phyloP scores from a whole-genome alignment of 148 eudicot species.

The Suaeda aralocaspica region DNA sequence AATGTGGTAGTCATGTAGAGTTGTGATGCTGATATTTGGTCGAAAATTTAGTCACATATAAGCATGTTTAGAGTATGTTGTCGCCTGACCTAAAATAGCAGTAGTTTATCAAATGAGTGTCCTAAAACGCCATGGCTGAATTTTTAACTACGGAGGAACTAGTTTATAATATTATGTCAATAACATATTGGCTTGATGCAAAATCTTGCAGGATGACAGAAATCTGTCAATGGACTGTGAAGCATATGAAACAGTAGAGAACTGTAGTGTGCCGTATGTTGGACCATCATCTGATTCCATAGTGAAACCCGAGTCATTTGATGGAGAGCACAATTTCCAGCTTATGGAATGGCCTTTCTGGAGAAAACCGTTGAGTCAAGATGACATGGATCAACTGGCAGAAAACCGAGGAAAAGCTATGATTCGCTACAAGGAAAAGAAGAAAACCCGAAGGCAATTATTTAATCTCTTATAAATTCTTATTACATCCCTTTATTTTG shows the following conservation, averaged over 20 bases:
- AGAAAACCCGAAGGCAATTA: slow-evolving; percentile 30
- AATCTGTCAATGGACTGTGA: slow-evolving; percentile 17
- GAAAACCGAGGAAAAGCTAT: slow-evolving; percentile 34
- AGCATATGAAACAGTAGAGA: slow-evolving; percentile 14
- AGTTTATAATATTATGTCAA: background rate
- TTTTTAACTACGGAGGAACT: background rate
- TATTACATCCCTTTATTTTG: background rate
- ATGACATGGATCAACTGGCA: slow-evolving; percentile 28
- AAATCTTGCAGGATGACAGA: slow-evolving; percentile 19
- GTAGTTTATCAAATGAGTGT: too few species aligned
- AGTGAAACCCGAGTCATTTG: slow-evolving; percentile 19
- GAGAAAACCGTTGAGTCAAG: slow-evolving; percentile 23
- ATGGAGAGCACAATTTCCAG: slow-evolving; percentile 23
- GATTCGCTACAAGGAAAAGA: slow-evolving; percentile 35
- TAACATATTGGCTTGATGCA: background rate
- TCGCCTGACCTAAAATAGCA: background rate
- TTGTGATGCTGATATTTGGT: too few species aligned
- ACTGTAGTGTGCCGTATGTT: slow-evolving; percentile 15
- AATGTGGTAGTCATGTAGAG: background rate
- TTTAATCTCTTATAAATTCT: background rate
- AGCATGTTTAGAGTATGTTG: too few species aligned
- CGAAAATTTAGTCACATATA: too few species aligned
- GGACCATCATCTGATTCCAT: slow-evolving; percentile 17
- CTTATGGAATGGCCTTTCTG: slow-evolving; percentile 30
- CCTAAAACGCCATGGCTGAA: too few species aligned